Evolutionary conservation across 306 rosid species (phyloP).

Genomic region (Castanea mollissima): DNA sequence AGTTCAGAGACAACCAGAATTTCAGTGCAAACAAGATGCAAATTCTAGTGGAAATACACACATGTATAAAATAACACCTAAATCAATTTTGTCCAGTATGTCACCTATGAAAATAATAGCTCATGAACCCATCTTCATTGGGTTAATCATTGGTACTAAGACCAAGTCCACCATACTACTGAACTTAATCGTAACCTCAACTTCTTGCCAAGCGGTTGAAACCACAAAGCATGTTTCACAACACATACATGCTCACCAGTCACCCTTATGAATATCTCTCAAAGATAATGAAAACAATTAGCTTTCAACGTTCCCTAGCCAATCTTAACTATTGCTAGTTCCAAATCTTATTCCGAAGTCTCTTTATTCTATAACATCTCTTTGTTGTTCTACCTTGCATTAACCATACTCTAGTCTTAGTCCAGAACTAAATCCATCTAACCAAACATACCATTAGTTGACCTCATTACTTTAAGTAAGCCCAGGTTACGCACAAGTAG

Average conservation of each 20-base stretch:
- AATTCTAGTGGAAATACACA: background rate
- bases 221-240: background rate
- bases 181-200: background rate
- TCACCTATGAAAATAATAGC: background rate
- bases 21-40: background rate
- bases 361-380: background rate
- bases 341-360: background rate
- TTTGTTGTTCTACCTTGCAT: background rate
- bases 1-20: background rate
- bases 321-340: background rate
- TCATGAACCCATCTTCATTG: background rate
- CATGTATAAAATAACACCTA: background rate
- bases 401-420: background rate
- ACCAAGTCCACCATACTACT: background rate
- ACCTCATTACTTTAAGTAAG: background rate
- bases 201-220: background rate
- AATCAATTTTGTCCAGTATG: background rate
- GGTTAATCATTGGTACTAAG: background rate
- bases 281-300: background rate
- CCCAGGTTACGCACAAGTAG: background rate
- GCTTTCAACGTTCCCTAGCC: background rate
- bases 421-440: background rate
- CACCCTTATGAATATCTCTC: background rate
- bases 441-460: background rate
- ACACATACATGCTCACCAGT: background rate